These are phyloP conservation scores for Dictyostelium firmibasis DNA, from an alignment of 78 protist genomes.

Conservation along the genomic window DNA sequence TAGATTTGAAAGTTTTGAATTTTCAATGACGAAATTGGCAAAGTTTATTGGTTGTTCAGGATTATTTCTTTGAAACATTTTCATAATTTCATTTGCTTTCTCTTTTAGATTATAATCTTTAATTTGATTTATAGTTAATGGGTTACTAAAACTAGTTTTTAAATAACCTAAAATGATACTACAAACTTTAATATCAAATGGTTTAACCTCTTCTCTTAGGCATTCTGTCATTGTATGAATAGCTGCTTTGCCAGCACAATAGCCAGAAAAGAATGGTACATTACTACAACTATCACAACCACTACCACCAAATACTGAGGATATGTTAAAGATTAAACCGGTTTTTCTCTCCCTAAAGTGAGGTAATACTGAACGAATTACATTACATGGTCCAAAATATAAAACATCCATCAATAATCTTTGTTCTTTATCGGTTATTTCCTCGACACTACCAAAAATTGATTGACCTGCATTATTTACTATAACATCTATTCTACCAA, in stretches of 20 bases:
- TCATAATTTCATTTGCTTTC: background rate
- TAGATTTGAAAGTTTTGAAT: background rate
- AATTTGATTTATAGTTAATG: background rate
- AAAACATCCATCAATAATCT: constrained; percentile 9
- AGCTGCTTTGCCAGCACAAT: background rate
- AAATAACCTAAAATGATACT: background rate
- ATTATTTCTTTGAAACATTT: background rate
- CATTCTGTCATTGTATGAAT: background rate
- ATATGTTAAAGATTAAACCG: background rate
- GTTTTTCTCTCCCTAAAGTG: background rate
- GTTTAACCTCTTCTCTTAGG: background rate
- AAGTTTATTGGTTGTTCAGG: background rate
- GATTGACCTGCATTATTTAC: constrained; percentile 50
- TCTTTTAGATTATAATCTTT: background rate
- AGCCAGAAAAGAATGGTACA: background rate
- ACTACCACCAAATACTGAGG: constrained; percentile 1
- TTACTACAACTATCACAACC: background rate
- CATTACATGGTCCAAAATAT: constrained; percentile 11
- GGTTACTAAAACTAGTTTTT: background rate
- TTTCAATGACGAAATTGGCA: background rate
- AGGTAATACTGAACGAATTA: constrained; percentile 12
- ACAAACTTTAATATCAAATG: background rate
- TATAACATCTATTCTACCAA: background rate
- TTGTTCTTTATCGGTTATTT: background rate
- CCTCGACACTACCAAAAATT: constrained; percentile 25